A percentile compares a stretch with the other conserved stretches of the same genome.
Evolutionary conservation across 2,329 filamentous ascomycete species (phyloP).

Genomic region (Sclerotinia sclerotiorum): DNA sequence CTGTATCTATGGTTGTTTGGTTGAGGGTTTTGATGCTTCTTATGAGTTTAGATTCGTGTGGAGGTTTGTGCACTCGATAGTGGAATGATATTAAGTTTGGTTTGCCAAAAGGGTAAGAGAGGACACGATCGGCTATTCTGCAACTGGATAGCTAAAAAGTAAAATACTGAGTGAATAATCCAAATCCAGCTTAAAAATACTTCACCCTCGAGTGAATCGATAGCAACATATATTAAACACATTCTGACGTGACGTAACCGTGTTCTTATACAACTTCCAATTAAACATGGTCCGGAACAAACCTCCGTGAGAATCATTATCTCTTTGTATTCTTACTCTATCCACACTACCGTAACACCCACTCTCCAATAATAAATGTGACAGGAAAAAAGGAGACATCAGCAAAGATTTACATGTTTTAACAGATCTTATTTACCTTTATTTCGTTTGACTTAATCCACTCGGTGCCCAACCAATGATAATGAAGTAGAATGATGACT

Average conservation of each 20-base stretch:
- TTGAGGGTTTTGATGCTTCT: not conserved
- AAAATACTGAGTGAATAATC: not conserved
- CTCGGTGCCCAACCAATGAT: not conserved
- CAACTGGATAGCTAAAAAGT: not conserved
- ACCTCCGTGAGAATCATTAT: not conserved
- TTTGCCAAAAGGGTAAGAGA: not conserved
- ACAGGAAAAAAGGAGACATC: not conserved
- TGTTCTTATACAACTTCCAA: not conserved
- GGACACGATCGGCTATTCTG: not conserved
- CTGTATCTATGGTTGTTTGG: not conserved
- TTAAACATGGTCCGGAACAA: not conserved
- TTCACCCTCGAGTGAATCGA: not conserved
- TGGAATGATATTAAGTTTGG: not conserved
- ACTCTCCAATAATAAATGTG: not conserved
- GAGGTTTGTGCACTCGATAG: not conserved
- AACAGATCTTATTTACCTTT: not conserved
- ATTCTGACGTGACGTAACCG: conserved; percentile 7
- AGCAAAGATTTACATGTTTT: conserved; percentile 1
- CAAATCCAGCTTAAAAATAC: not conserved
- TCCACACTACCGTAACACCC: not conserved
- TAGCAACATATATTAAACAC: conserved; percentile 7
- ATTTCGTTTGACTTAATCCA: not conserved
- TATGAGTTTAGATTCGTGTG: not conserved
- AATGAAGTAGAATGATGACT: not conserved
- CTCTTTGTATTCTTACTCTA: not conserved